Conservation (phyloP, 345 rosid species). For the Acer yangbiense region DNA sequence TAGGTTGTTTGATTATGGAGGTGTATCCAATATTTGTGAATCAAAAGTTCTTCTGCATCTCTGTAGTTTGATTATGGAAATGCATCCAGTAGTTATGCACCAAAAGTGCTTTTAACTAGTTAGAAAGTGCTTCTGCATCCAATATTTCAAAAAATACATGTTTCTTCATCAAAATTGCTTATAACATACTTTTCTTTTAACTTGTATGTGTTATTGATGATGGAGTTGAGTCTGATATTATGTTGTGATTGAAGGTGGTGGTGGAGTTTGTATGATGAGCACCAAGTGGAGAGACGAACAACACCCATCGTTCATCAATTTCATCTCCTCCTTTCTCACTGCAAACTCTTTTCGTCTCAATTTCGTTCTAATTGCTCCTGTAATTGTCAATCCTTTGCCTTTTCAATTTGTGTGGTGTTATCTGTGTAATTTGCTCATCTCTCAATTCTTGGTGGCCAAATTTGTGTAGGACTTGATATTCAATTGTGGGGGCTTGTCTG, state of each 20-base stretch:
- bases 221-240: background rate
- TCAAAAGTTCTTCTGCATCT: too few species aligned
- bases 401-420: background rate
- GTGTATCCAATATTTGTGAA: too few species aligned
- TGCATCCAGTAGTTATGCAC: too few species aligned
- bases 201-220: background rate
- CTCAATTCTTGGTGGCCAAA: background rate
- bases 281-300: slow-evolving; percentile 73
- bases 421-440: too few species aligned
- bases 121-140: too few species aligned
- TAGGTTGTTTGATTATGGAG: too few species aligned
- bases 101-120: too few species aligned
- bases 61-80: too few species aligned
- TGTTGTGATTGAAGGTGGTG: slow-evolving; percentile 29
- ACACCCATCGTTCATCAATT: slow-evolving; percentile 59
- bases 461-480: slow-evolving; percentile 71
- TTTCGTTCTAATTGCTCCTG: slow-evolving; percentile 82
- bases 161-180: too few species aligned
- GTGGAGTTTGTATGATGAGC: slow-evolving; percentile 89
- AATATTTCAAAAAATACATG: too few species aligned
- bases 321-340: slow-evolving; percentile 67
- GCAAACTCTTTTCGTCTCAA: slow-evolving; percentile 83
- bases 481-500: slow-evolving; percentile 85
- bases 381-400: slow-evolving; percentile 22
- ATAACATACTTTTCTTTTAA: background rate